Evolutionary conservation across 75 land plant genomes (phyloP).

Genomic region (Ceratopteris richardii): DNA sequence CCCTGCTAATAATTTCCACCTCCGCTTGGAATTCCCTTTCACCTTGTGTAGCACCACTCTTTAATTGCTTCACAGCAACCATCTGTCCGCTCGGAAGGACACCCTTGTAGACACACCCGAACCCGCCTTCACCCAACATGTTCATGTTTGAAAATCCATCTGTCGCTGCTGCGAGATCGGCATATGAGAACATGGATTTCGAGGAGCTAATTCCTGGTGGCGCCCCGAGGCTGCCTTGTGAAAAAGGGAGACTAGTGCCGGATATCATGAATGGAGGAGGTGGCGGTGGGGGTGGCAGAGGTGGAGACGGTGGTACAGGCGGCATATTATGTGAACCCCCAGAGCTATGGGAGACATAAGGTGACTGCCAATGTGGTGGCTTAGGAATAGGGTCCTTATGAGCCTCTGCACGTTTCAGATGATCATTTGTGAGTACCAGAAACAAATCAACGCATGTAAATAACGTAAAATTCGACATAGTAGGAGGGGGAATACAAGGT

Average conservation of each 20-base stretch:
- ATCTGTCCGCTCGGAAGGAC: constrained; percentile 41
- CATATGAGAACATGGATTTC: constrained; percentile 41
- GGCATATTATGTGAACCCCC: too few species aligned
- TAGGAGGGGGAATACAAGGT: too few species aligned
- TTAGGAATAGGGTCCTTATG: too few species aligned
- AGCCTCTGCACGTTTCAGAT: too few species aligned
- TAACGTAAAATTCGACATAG: too few species aligned
- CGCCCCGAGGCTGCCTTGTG: not conserved
- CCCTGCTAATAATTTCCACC: constrained; percentile 75
- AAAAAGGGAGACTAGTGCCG: not conserved
- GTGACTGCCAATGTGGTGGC: too few species aligned
- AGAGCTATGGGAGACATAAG: too few species aligned
- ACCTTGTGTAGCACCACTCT: constrained; percentile 64
- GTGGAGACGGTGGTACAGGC: constrained; percentile 1
- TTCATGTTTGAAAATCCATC: constrained; percentile 49
- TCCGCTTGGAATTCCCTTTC: constrained; percentile 81
- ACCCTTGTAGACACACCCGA: constrained; percentile 79
- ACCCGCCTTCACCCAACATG: constrained; percentile 62
- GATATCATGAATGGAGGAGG: constrained; percentile 7
- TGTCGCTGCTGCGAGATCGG: constrained; percentile 42
- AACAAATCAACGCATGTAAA: too few species aligned
- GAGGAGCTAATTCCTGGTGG: constrained; percentile 30
- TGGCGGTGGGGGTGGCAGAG: constrained; percentile 6
- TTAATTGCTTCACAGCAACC: constrained; percentile 78
- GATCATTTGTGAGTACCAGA: too few species aligned